Evolutionary conservation across 805 yeast species (phyloP).

Genomic region (Diddensiella santjacobensis): DNA sequence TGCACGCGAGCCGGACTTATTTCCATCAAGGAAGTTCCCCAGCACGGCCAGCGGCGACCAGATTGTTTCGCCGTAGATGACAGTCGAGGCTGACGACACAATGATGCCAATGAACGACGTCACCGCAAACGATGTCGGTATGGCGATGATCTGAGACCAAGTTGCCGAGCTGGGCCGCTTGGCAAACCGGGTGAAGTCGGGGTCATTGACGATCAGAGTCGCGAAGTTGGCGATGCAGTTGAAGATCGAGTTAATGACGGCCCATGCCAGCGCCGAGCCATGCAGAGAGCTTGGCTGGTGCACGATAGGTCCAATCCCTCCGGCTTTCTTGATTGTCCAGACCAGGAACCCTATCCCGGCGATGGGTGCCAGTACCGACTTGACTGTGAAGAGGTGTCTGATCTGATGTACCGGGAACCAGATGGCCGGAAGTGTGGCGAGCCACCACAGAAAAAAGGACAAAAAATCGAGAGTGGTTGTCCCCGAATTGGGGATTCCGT

Average conservation of each 20-base stretch:
- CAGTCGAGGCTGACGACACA: conserved; percentile 73
- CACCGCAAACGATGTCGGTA: conserved; percentile 73
- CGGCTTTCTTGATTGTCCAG: conserved; percentile 79
- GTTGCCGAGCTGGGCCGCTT: conserved; percentile 48
- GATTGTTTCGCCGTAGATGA: conserved; percentile 60
- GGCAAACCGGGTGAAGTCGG: conserved; percentile 86
- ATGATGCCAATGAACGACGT: conserved; percentile 83
- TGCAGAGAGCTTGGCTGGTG: conserved; percentile 49
- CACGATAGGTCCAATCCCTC: conserved; percentile 73
- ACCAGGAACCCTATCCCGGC: conserved; percentile 80
- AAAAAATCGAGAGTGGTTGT: conserved; percentile 71
- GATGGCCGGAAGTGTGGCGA: conserved; percentile 71
- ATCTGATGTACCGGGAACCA: conserved; percentile 79
- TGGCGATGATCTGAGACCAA: conserved; percentile 57
- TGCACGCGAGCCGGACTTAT: conserved; percentile 53
- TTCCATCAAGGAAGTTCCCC: conserved; percentile 52
- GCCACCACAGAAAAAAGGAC: conserved; percentile 78
- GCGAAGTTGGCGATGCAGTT: conserved; percentile 82
- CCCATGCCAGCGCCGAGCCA: conserved; percentile 75
- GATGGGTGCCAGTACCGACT: conserved; percentile 72
- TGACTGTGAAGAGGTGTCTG: conserved; percentile 78
- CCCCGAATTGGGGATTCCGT: conserved; percentile 55
- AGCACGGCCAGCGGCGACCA: conserved; percentile 87
- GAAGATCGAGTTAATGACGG: conserved; percentile 73
- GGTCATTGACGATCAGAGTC: conserved; percentile 81